Conservation (phyloP, 352 stramenopile species). For the Ophiocytium majus region DNA sequence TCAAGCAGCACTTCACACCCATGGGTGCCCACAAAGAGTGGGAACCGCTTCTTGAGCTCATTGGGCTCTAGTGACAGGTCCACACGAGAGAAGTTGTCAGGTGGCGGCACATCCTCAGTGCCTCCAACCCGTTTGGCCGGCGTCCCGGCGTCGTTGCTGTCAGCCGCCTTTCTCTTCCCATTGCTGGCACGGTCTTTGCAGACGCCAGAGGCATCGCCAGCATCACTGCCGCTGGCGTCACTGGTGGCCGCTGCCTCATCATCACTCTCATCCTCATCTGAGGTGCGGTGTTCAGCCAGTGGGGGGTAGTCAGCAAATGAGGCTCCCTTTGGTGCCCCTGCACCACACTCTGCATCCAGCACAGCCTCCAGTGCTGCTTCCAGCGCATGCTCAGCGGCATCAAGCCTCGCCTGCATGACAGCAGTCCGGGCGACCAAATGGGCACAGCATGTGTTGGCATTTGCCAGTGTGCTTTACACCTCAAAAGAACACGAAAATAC, state of each 20-base stretch:
- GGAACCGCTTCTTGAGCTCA: background rate
- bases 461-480: too few species aligned
- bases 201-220: background rate
- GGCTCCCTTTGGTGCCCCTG: conserved; percentile 55
- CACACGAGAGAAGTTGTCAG: conserved; percentile 17
- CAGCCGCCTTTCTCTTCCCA: too few species aligned
- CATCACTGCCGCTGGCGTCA: background rate
- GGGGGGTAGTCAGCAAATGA: conserved; percentile 4
- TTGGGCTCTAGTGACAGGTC: background rate
- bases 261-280: conserved; percentile 61
- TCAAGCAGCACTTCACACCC: background rate
- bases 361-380: conserved; percentile 68
- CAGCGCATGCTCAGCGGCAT: conserved; percentile 61
- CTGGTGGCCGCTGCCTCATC: too few species aligned
- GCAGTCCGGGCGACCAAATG: too few species aligned
- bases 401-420: conserved; percentile 54
- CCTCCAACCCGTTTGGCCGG: too few species aligned
- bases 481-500: too few species aligned
- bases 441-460: too few species aligned
- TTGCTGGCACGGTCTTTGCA: too few species aligned
- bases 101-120: conserved; percentile 16
- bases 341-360: conserved; percentile 63
- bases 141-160: too few species aligned
- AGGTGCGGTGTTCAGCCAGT: background rate
- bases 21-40: background rate